Percentiles rank a stretch among this genome's conserved stretches.
Conservation (phyloP, 371 early-diverging fungal species). For the Haplosporangium sp. region DNA sequence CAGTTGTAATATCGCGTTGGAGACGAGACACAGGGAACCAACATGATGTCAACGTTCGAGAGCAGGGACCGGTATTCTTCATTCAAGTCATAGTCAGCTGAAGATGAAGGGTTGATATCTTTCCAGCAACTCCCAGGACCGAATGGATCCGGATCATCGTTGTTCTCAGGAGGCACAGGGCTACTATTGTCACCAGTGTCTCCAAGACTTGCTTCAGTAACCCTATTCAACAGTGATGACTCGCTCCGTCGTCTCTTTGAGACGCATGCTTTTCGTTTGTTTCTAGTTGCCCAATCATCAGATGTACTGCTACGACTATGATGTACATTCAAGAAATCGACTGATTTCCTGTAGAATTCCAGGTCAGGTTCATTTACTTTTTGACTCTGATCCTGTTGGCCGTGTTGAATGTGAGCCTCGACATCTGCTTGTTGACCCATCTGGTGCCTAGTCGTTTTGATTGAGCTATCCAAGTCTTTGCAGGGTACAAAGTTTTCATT, state of each 20-base stretch:
- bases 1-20: slow-evolving; percentile 41
- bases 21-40: slow-evolving; percentile 25
- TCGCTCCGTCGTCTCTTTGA: slow-evolving; percentile 26
- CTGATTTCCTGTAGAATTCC: slow-evolving; percentile 32
- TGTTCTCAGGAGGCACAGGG: too few relatives aligned
- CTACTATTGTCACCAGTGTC: background rate
- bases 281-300: slow-evolving; percentile 35
- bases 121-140: slow-evolving; percentile 25
- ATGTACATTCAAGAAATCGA: slow-evolving; percentile 35
- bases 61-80: slow-evolving; percentile 24
- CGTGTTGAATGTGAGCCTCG: background rate
- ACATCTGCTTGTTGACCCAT: background rate
- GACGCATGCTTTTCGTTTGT: slow-evolving; percentile 21
- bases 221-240: slow-evolving; percentile 20
- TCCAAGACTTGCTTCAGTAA: background rate
- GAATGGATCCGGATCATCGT: slow-evolving; percentile 9
- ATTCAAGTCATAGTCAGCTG: slow-evolving; percentile 7
- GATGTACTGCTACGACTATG: slow-evolving; percentile 23
- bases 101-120: slow-evolving; percentile 12
- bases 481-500: background rate
- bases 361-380: slow-evolving; percentile 4
- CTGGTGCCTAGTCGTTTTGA: background rate
- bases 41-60: slow-evolving; percentile 28
- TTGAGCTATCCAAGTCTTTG: background rate
- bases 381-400: background rate